Evolutionary conservation across 768 basidiomycete genomes (phyloP), one percentile per base, ranked within the genome.

Genomic region (Mycena polygramma): DNA sequence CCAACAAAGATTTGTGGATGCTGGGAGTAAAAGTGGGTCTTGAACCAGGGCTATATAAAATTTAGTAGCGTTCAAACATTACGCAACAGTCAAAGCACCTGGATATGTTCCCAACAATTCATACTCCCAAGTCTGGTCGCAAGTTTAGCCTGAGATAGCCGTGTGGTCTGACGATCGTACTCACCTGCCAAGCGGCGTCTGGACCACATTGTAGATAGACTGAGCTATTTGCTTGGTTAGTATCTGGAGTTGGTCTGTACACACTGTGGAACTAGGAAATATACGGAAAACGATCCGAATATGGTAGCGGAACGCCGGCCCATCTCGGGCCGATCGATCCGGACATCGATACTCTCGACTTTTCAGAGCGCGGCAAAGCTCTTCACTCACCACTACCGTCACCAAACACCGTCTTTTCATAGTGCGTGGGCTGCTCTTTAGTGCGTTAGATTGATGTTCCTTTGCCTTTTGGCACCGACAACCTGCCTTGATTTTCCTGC

Each of bases 41-140:
- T 78, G 39, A 79, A 66, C 75, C 76, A 77, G 6, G 79, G 79
- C 77, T 79, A 39, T 1, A 45, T n/a, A 30, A 24, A 30, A 9
- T 45, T 73, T 49, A 60, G 26, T 68, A 26, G 17, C 17, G n/a
- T 53, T 36, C 20, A 22, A 8, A 57, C 48, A 19, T 30, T 51
- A 11, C 5, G 30, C 68, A 49, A 20, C n/a, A n/a, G n/a, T n/a
- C n/a, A n/a, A n/a, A n/a, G n/a, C n/a, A 75, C 77, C 62, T 77
- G 78, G 60, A 79, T 78, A 49, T 78, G 77, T 61, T 78, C 77
- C 78, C 79, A 79, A 73, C 77, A 79, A 66, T 79, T 79, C 36
- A 79, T 63, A 55, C 71, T 73, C 8, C 79, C 79, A 37, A 79
- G 60, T 63, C 76, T 71, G 41, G 30, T 14, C 41, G 30, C 54